Percentiles rank a stretch among this genome's conserved stretches.
These are phyloP conservation scores for Penicillium paradoxum DNA, from an alignment of 495 filamentous ascomycete species.

Conservation along the genomic window DNA sequence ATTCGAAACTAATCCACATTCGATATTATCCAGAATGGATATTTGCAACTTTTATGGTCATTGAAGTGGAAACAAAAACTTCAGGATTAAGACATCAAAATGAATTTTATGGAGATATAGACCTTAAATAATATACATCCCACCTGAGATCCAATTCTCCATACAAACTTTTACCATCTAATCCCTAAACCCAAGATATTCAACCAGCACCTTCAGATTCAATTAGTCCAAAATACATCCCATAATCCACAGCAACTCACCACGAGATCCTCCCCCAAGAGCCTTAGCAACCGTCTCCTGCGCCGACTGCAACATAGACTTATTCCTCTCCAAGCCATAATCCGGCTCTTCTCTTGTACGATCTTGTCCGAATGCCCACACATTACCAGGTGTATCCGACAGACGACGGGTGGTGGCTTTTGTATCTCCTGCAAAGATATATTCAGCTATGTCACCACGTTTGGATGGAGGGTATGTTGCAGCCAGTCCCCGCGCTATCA, in stretches of 20 bases:
- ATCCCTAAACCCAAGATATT: neutral
- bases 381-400: slow-evolving; percentile 20
- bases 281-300: slow-evolving; percentile 27
- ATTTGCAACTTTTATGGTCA: no score
- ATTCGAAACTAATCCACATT: no score
- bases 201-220: neutral
- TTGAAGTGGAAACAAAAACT: no score
- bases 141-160: neutral
- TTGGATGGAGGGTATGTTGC: no score
- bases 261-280: slow-evolving; percentile 24
- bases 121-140: no score
- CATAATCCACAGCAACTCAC: slow-evolving; percentile 1
- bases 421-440: slow-evolving; percentile 18
- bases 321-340: neutral
- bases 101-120: no score
- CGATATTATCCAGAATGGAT: no score
- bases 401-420: slow-evolving; percentile 25
- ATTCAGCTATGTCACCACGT: neutral
- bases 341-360: slow-evolving; percentile 1
- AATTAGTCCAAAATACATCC: neutral
- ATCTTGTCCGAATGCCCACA: slow-evolving; percentile 4
- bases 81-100: no score
- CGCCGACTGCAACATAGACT: slow-evolving; percentile 16
- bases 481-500: no score
- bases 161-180: neutral